Evolutionary conservation across 345 rosid genomes (phyloP), one percentile per base, ranked within the genome.

Genomic region (Populus ilicifolia): DNA sequence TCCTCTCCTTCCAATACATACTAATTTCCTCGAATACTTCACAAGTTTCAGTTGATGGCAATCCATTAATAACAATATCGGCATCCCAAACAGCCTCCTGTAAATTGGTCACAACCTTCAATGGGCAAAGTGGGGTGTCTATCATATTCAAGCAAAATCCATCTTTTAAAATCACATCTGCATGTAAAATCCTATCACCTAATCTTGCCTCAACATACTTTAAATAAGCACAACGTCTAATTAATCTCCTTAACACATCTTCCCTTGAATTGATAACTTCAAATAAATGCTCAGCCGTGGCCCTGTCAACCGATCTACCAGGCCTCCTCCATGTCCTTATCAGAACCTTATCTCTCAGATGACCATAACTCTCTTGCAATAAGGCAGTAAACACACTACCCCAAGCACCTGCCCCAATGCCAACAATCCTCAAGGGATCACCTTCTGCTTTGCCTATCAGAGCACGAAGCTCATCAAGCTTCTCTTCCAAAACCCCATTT

Each of bases 1-100:
- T 86, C 67, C 98, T 91, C 83, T 96, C 98, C 83, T 93, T 85
- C 99, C 99, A 96, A 74, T 93, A 96, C 70, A 43, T 82, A 62
- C 90, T 90, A 69, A 96, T 93, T 84, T 96, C 98, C 81, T 93
- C 94, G 72, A 96, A 96, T 74, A 96, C 98, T 85, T 87, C 83
- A 0, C 71, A 80, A 7, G 97, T 92, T 82, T 96, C 98, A 0
- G 98, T 93, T 11, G 99, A 96, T 61, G 99, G 99, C 88, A 96
- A 85, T 21, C 97, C 99, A 83, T 96, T 96, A 66, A 96, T 89
- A 63, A 96, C 94, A 46, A 96, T 84, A 83, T 96, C 99, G 14
- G 99, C 98, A 87, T 96, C 99, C 98, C 99, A 96, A 52, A 93
- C 94, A 76, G 97, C 99, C 84, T 96, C 99, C 80, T 92, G 99